Evolutionary conservation across 306 rosid species (phyloP).

Genomic region (Cicer judaicum): DNA sequence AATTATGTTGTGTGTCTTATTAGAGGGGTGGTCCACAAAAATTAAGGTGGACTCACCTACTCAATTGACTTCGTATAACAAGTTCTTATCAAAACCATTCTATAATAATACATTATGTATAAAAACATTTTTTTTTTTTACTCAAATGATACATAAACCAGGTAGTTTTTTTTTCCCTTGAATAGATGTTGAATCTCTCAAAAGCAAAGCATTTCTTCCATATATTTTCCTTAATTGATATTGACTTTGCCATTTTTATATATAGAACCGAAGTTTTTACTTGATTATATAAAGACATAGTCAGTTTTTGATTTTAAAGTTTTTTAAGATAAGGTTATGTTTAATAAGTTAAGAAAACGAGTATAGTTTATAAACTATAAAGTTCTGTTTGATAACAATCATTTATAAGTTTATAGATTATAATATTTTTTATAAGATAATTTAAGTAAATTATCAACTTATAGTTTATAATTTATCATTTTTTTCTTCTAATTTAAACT

Average conservation of each 20-base stretch:
- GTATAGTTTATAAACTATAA: too few relatives aligned
- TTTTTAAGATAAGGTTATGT: background rate
- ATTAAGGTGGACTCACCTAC: constrained; percentile 58
- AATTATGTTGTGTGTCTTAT: constrained; percentile 10
- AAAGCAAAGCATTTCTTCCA: constrained; percentile 20
- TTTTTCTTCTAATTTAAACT: too few relatives aligned
- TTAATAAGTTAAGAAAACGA: too few relatives aligned
- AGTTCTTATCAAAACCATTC: constrained; percentile 4
- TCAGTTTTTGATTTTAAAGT: constrained; percentile 36
- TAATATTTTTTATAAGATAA: too few relatives aligned
- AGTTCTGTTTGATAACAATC: too few relatives aligned
- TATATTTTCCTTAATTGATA: background rate
- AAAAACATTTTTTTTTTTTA: too few relatives aligned
- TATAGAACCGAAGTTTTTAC: constrained; percentile 23
- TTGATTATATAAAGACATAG: background rate
- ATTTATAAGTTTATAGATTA: too few relatives aligned
- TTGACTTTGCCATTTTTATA: background rate
- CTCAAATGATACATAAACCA: constrained; percentile 12
- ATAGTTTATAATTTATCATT: too few relatives aligned
- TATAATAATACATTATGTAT: background rate
- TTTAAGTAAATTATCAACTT: too few relatives aligned
- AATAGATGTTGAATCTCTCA: constrained; percentile 19
- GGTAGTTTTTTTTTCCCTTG: background rate
- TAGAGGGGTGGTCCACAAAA: constrained; percentile 16
- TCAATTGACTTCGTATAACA: constrained; percentile 44